phyloP scores from a whole-genome alignment of 73 alveolate species.

The Symbiodinium natans region DNA sequence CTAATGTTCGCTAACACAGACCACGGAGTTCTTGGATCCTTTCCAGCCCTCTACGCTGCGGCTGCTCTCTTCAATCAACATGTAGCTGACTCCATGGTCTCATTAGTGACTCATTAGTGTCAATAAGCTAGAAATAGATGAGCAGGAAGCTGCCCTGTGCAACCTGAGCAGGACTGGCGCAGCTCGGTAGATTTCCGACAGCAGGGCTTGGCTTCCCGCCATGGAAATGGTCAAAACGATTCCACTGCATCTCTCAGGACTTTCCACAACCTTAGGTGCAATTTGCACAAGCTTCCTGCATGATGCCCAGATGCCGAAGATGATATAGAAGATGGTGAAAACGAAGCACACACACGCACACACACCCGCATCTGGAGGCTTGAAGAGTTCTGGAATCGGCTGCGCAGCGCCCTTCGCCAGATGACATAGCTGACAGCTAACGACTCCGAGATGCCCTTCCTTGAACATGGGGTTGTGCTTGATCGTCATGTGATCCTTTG shows the following conservation, averaged over 20 bases:
- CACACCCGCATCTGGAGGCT: not conserved
- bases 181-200: too few relatives aligned
- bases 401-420: not conserved
- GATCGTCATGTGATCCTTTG: conserved; percentile 52
- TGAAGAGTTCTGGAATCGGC: not conserved
- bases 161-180: too few relatives aligned
- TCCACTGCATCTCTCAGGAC: conserved; percentile 16
- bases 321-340: too few relatives aligned
- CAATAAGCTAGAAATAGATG: too few relatives aligned
- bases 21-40: too few relatives aligned
- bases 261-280: conserved; percentile 33
- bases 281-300: not conserved
- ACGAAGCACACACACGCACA: not conserved
- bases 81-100: too few relatives aligned
- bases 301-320: not conserved
- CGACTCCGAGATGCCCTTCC: not conserved
- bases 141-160: too few relatives aligned
- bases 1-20: too few relatives aligned
- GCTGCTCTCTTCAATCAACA: too few relatives aligned
- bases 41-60: too few relatives aligned
- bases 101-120: too few relatives aligned
- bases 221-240: not conserved
- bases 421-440: not conserved
- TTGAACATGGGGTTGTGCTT: conserved; percentile 22
- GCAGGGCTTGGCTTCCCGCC: too few relatives aligned